Evolutionary conservation across 2,329 filamentous ascomycete species (phyloP).

Genomic region (Cladosporium cucumerinum): DNA sequence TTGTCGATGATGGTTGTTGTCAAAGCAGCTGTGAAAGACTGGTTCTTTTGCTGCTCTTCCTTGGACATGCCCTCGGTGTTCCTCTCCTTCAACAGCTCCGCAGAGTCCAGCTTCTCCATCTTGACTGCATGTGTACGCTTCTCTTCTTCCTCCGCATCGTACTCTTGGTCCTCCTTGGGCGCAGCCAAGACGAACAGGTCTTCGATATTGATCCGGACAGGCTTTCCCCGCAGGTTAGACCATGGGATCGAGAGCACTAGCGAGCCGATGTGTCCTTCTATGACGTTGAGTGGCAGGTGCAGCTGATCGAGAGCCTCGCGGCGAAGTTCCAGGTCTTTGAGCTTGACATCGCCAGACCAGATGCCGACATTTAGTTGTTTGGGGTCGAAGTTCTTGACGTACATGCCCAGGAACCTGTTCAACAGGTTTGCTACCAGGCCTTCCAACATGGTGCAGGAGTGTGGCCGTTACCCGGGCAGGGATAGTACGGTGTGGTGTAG

Average conservation of each 20-base stretch:
- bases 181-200: slow-evolving; percentile 95
- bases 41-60: slow-evolving; percentile 95
- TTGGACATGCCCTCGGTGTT: slow-evolving; percentile 89
- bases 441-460: slow-evolving; percentile 77
- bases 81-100: slow-evolving; percentile 87
- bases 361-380: slow-evolving; percentile 98
- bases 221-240: slow-evolving; percentile 93
- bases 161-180: slow-evolving; percentile 91
- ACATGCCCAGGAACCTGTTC: slow-evolving; percentile 99
- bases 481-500: background rate
- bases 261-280: slow-evolving; percentile 88
- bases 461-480: slow-evolving; percentile 68
- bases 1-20: slow-evolving; percentile 98
- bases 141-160: slow-evolving; percentile 89
- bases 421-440: slow-evolving; percentile 93
- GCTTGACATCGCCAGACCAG: slow-evolving; percentile 96
- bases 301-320: slow-evolving; percentile 96
- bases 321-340: slow-evolving; percentile 86
- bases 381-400: slow-evolving; percentile 98
- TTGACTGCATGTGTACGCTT: slow-evolving; percentile 84
- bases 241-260: slow-evolving; percentile 92
- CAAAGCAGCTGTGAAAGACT: slow-evolving; percentile 94
- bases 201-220: slow-evolving; percentile 91
- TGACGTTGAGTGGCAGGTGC: slow-evolving; percentile 91
- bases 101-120: slow-evolving; percentile 97